Base-by-base conservation (phyloP, 2,329 filamentous ascomycete genomes). In the Pseudogymnoascus sp. region DNA sequence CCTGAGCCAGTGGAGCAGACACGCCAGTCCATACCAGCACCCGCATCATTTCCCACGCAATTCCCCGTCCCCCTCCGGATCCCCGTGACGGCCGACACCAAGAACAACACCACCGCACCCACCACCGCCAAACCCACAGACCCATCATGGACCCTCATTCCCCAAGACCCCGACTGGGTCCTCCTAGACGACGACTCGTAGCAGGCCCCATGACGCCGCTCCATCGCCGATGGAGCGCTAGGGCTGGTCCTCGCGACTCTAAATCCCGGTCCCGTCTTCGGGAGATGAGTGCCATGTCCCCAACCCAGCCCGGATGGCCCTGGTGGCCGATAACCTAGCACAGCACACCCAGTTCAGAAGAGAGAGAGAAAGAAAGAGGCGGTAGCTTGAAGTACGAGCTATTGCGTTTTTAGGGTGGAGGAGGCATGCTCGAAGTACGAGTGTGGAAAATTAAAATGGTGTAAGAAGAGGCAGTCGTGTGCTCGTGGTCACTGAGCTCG, bases 121-220 rank as follows among this genome's bases (percentile, higher is more conserved):
- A 52, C n/a, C 25, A 30, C 45, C 23, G 7, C 45, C 14, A 52
- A 19, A 4, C 25, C n/a, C n/a, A 12, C 45, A 16, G 45, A 52
- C 25, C 25, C 25, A 52, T 52, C 45, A 30, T 52, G 45, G 45
- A 52, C 45, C 8, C 25, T 52, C 45, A 33, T 52, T 25, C 45
- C 45, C 25, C 45, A 52, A 30, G 45, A 52, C 45, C 45, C 45
- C n/a, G 45, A 52, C 45, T 52, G 45, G 45, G 45, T 30, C 14
- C 30, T 59, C 16, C 33, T 39, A 59, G 55, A 39, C 14, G 55
- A 59, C 33, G 55, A 59, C 55, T 59, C 55, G 55, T 39, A 59
- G 33, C 55, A 59, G 14, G 55, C 23, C 55, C 55, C 9, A 14
- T 28, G 36, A 59, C 36, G 52, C 19, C 2, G 33, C 33, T 14